Evolutionary conservation across 2,329 filamentous ascomycete genomes (phyloP).

Genomic region (Huntiella abstrusa): DNA sequence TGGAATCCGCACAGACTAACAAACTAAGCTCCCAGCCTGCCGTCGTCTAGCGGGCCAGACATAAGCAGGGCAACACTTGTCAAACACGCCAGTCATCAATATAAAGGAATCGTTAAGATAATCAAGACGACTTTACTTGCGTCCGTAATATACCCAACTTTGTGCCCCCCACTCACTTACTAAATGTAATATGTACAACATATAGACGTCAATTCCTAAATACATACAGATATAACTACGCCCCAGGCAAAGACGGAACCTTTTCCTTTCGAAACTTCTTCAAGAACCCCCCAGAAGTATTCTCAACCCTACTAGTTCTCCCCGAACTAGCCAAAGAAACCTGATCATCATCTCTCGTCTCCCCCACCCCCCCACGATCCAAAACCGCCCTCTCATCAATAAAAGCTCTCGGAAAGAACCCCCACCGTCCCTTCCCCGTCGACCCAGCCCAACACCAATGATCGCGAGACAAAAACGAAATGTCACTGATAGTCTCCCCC

Average conservation of each 20-base stretch:
- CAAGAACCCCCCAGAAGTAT: background rate
- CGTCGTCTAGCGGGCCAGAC: too few relatives aligned
- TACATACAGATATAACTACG: background rate
- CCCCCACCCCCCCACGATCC: slow-evolving; percentile 14
- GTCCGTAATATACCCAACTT: too few relatives aligned
- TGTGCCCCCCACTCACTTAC: too few relatives aligned
- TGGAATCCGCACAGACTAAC: too few relatives aligned
- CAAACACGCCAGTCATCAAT: too few relatives aligned
- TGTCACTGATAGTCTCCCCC: slow-evolving; percentile 48
- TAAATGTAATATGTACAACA: too few relatives aligned
- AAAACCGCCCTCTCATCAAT: slow-evolving; percentile 27
- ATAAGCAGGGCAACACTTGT: too few relatives aligned
- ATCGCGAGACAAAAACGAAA: slow-evolving; percentile 28
- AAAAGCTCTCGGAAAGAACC: slow-evolving; percentile 33
- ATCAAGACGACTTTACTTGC: background rate
- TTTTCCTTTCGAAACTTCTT: slow-evolving; percentile 7
- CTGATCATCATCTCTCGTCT: background rate
- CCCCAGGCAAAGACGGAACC: slow-evolving; percentile 1
- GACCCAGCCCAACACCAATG: slow-evolving; percentile 39
- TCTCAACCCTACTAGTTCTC: background rate
- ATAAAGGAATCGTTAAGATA: background rate
- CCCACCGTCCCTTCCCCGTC: slow-evolving; percentile 32
- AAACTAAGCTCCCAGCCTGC: too few relatives aligned
- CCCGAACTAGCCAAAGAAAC: slow-evolving; percentile 3
- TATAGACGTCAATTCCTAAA: background rate